Evolutionary conservation across 495 filamentous ascomycete species (phyloP), one percentile per base, ranked within the genome.

Genomic region (Neurospora sp.): DNA sequence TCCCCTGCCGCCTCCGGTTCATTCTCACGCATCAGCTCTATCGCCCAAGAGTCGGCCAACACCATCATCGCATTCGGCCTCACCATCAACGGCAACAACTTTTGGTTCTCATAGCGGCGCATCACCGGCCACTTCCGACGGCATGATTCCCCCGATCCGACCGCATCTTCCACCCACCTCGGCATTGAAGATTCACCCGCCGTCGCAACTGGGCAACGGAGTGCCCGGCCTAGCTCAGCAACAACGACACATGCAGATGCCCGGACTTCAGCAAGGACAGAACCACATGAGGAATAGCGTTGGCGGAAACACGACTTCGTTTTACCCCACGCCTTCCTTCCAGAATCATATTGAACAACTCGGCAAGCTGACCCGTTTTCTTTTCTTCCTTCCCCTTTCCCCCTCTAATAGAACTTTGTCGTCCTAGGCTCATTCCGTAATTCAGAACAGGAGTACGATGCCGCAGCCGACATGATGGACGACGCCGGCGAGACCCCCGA

Each of bases 371-470:
- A 79, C 91, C 90, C 88, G 79, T 83, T 84, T 86, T 80, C 75
- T 87, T 85, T 81, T 83, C 82, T 78, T 81, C 74, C 74, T 76
- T 80, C 77, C 76, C 76, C 76, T 78, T 81, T 59, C 14, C 73
- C 81, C 81, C 71, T 86, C 83, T 84, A 77, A 87, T 87, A 85
- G 88, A 91, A 85, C 90, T 91, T 78, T 91, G 89, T 88, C 87
- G 90, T 93, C 90, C 91, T 92, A 93, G 89, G 84, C 85, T 92
- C 84, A 93, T 88, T 88, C 80, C 86, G 86, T 92, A 87, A 82
- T 90, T 87, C 88, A 99, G 96, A 98, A 86, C 95, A 97, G 87
- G 96, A 99, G 86, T 98, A 98, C 86, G 96, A 99, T 83, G 94
- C 96, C 71, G 92, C 96, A 86, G 90, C 92, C 78, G 94, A 97